A percentile compares a stretch with the other conserved stretches of the same genome.
Evolutionary conservation across 2,329 filamentous ascomycete genomes (phyloP).

Genomic region (Elsinoe necatrix): DNA sequence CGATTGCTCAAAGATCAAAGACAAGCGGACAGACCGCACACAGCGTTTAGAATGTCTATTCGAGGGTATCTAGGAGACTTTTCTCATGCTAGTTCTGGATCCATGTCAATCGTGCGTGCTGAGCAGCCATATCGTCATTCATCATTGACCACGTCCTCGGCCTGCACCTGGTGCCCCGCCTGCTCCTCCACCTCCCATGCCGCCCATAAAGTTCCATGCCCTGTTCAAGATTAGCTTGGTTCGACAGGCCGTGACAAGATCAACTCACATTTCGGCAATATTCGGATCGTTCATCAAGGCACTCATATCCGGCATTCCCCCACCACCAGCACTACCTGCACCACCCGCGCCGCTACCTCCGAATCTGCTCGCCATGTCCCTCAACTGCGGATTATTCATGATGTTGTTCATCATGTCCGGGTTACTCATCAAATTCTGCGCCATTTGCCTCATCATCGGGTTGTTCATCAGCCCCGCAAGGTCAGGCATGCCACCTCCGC

Average conservation of each 20-base stretch:
- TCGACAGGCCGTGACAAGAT: background rate
- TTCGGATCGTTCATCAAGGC: constrained; percentile 84
- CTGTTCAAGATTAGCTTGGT: constrained; percentile 32
- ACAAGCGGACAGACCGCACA: too few relatives aligned
- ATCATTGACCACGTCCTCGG: constrained; percentile 17
- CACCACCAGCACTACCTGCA: constrained; percentile 34
- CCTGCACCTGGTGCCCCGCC: constrained; percentile 23
- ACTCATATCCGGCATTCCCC: constrained; percentile 81
- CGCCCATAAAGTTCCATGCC: constrained; percentile 62
- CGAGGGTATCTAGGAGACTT: constrained; percentile 7
- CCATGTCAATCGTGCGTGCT: background rate
- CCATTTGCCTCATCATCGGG: constrained; percentile 97
- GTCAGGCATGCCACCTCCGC: constrained; percentile 77
- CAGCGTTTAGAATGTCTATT: too few relatives aligned
- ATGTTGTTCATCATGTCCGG: constrained; percentile 84
- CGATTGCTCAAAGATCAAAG: too few relatives aligned
- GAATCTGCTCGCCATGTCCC: constrained; percentile 79
- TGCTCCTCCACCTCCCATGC: constrained; percentile 37
- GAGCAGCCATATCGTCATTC: background rate
- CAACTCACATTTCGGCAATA: constrained; percentile 83
- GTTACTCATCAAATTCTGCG: constrained; percentile 94
- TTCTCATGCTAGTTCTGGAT: background rate
- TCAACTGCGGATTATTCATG: constrained; percentile 85
- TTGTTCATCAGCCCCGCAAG: constrained; percentile 85
- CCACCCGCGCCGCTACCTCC: constrained; percentile 36